Base-by-base conservation (phyloP, 2,329 filamentous ascomycete genomes). In the Calonectria pauciramosa region DNA sequence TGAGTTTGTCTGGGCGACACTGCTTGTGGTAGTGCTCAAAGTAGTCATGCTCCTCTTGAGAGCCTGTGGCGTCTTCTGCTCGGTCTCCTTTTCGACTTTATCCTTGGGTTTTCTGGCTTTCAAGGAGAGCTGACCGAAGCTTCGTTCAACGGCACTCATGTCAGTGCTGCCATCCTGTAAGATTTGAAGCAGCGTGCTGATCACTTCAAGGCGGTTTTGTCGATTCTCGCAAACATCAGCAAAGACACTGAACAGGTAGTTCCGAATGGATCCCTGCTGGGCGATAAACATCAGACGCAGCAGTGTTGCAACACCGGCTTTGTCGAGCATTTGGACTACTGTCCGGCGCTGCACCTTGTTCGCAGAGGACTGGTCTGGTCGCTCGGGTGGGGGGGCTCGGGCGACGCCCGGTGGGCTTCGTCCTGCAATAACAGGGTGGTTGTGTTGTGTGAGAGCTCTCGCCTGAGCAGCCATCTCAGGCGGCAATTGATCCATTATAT, bases 231-330 rank as follows among this genome's bases (percentile, higher is more conserved):
- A 99, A 32, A 99, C 93, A 78, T 98, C 95, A 76, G 95, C 92
- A 67, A 99, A 93, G 68, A 99, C 95, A 70, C 94, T 93, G 83
- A 97, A 96, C 68, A 99, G 89, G 74, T 95, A 94, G 75, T 90
- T 92, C 78, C 96, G 95, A 64, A 97, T 94, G 75, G 95, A 97
- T 28, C 95, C 95, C 77, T 96, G 95, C 78, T 98, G 95, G 63
- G 95, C 94, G 80, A 99, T 96, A 84, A 99, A 99, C 96, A 99
- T 98, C 13, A 99, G 90, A n/a, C 97, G 95, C 54, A 99, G 90
- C 41, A 99, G 88, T n/a, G 97, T 99, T 32, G 97, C 97, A 78
- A 99, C 93, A 32, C 97, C 97, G 60, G 96, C 91, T 86, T 98
- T 98, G 85, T 99, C 97, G 36, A 99, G 91, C 94, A 99, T 98